Evolutionary conservation across 169 alveolate genomes (phyloP), one percentile per base, ranked within the genome.

Genomic region (Fabrea salina): DNA sequence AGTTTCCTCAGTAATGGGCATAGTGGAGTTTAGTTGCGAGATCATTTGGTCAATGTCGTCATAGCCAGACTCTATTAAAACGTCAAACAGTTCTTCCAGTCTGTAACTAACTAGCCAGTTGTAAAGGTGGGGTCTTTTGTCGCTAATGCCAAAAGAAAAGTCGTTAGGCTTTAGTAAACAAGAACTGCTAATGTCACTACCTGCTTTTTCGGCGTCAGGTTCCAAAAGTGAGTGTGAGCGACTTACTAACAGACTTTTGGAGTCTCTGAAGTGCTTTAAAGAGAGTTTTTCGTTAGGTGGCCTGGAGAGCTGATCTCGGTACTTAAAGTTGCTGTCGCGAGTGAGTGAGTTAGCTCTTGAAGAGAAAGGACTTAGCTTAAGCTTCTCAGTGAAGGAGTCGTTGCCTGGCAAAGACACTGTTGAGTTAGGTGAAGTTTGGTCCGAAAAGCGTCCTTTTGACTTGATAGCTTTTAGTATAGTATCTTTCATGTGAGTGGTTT

Each of bases 11-110:
- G 13, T 68, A 43, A 68, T 13, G 19, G 64, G 64, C 33, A 41
- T 43, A 13, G 32, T 19, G 1, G 27, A n/a, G 19, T 16, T 41
- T 33, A 68, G 39, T 44, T 68, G 41, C 8, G 11, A 11, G 8
- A 37, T 8, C 27, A 41, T 41, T 43, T 68, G 78, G 16, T 43
- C 67, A 22, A 68, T 68, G 19, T 68, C 78, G 30, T 68, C 78
- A 39, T 68, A 68, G 1, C 78, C 78, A 1, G 66, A 32, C 11
- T 41, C 39, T 25, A 61, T 25, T 37, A 61, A 35, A 16, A 35
- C 54, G 37, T 61, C 75, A 61, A 30, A 61, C 1, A 61, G 19
- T 1, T 11, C 49, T 11, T 61, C 75, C 37, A 61, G 3, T 27
- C 37, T 61, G 8, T 47, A 19, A 11, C 7, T 30, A 13, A 16